Conservation (phyloP, 768 basidiomycete genomes). For the Rossbeevera mucosa region DNA sequence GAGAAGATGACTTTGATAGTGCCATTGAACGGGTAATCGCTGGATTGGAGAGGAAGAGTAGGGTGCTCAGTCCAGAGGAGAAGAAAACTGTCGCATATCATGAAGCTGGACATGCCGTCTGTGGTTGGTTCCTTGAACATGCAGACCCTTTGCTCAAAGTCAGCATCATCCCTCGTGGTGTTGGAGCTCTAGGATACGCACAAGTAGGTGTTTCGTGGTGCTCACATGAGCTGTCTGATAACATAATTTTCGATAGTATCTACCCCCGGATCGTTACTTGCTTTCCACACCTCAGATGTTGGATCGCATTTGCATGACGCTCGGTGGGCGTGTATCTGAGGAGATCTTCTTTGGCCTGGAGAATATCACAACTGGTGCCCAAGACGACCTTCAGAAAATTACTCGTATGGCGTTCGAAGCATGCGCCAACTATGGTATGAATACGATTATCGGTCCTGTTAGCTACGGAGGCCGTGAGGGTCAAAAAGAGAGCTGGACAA, state of each 20-base stretch:
- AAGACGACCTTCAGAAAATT: conserved; percentile 97
- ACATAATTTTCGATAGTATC: conserved; percentile 51
- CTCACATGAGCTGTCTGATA: conserved; percentile 4
- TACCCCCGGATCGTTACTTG: conserved; percentile 93
- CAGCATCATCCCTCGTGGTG: conserved; percentile 95
- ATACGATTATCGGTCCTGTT: conserved; percentile 88
- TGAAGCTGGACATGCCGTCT: conserved; percentile 97
- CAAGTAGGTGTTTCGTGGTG: conserved; percentile 49
- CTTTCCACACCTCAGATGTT: conserved; percentile 91
- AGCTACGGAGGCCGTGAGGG: conserved; percentile 90
- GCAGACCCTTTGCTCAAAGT: conserved; percentile 97
- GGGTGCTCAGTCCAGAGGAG: conserved; percentile 90
- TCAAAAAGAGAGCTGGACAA: conserved; percentile 85
- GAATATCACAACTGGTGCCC: conserved; percentile 96
- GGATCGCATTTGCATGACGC: conserved; percentile 97
- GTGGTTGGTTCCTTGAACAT: conserved; percentile 97
- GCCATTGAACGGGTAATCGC: conserved; percentile 98
- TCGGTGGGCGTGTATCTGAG: conserved; percentile 96
- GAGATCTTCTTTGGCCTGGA: conserved; percentile 93
- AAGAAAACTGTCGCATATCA: conserved; percentile 99
- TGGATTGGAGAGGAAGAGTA: conserved; percentile 91
- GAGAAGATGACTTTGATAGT: conserved; percentile 87
- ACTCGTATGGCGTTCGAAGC: conserved; percentile 97
- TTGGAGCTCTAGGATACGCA: conserved; percentile 94
- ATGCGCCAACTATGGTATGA: conserved; percentile 97